Evolutionary conservation across 345 rosid species (phyloP).

Genomic region (Geranium rotundifolium): DNA sequence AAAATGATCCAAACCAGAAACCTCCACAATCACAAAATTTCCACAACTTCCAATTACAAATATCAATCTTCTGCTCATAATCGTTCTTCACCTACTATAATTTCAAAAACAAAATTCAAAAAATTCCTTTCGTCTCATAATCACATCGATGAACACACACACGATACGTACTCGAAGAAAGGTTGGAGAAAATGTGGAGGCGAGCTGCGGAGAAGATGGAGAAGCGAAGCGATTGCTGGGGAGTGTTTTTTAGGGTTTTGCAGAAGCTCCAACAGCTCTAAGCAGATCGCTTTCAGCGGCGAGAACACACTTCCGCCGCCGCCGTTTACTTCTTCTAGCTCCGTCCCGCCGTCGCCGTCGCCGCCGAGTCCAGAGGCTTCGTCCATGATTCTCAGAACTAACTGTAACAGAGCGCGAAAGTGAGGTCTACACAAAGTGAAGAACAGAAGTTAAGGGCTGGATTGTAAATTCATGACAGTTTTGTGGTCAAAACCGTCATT

Average conservation of each 20-base stretch:
- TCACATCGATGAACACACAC: background rate
- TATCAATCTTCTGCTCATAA: too few species aligned
- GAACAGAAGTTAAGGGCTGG: background rate
- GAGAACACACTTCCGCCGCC: conserved; percentile 30
- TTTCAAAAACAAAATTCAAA: too few species aligned
- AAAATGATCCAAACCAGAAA: too few species aligned
- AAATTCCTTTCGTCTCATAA: background rate
- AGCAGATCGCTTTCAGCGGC: conserved; percentile 39
- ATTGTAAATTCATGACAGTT: too few species aligned
- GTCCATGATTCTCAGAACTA: conserved; percentile 8
- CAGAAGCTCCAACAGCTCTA: conserved; percentile 54
- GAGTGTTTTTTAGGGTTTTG: conserved; percentile 43
- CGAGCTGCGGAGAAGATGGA: conserved; percentile 36
- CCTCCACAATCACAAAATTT: background rate
- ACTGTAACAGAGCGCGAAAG: background rate
- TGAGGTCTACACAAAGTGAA: background rate
- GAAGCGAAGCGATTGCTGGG: conserved; percentile 36
- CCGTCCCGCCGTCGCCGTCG: background rate
- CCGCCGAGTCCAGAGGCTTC: conserved; percentile 12
- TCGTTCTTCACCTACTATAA: background rate
- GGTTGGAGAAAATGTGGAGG: conserved; percentile 52
- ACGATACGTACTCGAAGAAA: conserved; percentile 52
- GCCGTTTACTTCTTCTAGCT: conserved; percentile 16
- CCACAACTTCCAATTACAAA: background rate
- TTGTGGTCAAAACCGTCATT: background rate